These are phyloP conservation scores for Salix dunnii DNA, from an alignment of 345 rosid genomes.

Conservation along the genomic window DNA sequence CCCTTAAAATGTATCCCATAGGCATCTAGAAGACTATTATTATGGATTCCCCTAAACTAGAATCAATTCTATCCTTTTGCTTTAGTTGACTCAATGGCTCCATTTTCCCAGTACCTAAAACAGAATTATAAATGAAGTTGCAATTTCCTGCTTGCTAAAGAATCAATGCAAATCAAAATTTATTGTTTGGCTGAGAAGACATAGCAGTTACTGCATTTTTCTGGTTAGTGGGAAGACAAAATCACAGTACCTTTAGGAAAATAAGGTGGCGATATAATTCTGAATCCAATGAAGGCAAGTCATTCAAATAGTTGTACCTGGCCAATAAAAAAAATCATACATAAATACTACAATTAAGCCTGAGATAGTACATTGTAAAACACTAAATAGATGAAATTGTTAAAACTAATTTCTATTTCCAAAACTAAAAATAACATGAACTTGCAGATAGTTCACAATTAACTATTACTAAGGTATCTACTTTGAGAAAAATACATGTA, in stretches of 20 bases:
- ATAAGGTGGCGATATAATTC: conserved; percentile 96
- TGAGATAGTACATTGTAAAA: background rate
- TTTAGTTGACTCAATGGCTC: background rate
- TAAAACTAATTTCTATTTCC: background rate
- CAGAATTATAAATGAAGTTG: background rate
- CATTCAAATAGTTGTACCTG: conserved; percentile 91
- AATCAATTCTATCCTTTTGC: background rate
- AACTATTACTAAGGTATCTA: background rate
- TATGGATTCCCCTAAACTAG: background rate
- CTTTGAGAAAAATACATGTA: background rate
- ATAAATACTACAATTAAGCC: background rate
- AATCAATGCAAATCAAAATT: background rate
- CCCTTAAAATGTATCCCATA: background rate
- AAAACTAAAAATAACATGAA: background rate
- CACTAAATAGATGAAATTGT: background rate
- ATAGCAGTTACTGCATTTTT: background rate
- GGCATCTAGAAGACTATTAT: background rate
- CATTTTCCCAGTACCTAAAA: background rate
- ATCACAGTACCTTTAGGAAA: conserved; percentile 73
- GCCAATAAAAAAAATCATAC: conserved; percentile 9
- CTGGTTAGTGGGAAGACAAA: background rate
- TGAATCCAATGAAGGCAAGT: conserved; percentile 95
- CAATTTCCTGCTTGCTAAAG: background rate
- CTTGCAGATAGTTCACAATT: background rate
- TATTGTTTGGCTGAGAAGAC: background rate